phyloP scores from a whole-genome alignment of 1,284 basidiomycete species.

The Cutaneotrichosporon cutaneum region DNA sequence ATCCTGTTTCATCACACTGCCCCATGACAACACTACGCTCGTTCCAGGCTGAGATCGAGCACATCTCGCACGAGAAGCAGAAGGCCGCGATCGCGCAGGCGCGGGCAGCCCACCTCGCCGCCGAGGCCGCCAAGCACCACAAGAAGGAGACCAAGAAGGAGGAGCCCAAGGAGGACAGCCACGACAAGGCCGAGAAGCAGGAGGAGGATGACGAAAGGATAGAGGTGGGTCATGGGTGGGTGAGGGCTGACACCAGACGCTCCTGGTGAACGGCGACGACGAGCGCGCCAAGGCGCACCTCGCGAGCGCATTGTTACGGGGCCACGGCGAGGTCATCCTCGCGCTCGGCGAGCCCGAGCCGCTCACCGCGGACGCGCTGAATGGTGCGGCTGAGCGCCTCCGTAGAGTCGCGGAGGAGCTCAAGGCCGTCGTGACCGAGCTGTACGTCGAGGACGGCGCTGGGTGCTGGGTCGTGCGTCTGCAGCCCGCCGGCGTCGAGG shows the following conservation, averaged over 20 bases:
- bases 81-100: constrained; percentile 41
- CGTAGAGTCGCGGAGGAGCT: constrained; percentile 29
- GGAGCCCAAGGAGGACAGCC: constrained; percentile 10
- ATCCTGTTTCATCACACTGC: background rate
- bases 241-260: constrained; percentile 29
- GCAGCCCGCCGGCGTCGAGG: constrained; percentile 48
- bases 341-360: constrained; percentile 41
- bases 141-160: constrained; percentile 31
- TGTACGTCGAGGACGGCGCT: constrained; percentile 33
- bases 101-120: constrained; percentile 41
- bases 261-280: constrained; percentile 32
- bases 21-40: constrained; percentile 50
- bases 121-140: constrained; percentile 44
- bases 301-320: constrained; percentile 37
- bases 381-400: constrained; percentile 32
- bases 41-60: constrained; percentile 52
- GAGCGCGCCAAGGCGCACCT: constrained; percentile 41
- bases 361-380: constrained; percentile 29
- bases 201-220: constrained; percentile 32
- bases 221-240: constrained; percentile 33
- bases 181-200: constrained; percentile 23
- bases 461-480: constrained; percentile 49
- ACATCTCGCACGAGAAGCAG: constrained; percentile 48
- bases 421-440: constrained; percentile 44
- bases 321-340: constrained; percentile 49